Percentiles rank a stretch among this genome's conserved stretches.
These are phyloP conservation scores for Nicotiana otophora DNA, from an alignment of 257 asterid genomes.

Conservation along the genomic window DNA sequence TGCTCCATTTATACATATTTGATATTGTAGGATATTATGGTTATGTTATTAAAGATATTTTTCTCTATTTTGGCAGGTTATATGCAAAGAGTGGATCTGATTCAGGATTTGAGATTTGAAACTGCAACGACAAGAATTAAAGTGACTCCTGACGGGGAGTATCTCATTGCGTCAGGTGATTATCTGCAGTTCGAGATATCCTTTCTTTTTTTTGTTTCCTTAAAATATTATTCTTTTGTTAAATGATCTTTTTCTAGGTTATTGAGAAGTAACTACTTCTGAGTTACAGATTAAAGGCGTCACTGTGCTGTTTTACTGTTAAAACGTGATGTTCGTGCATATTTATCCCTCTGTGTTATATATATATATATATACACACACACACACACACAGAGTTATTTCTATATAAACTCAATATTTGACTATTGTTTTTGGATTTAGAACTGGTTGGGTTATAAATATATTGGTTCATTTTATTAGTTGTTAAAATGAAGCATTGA, in stretches of 20 bases:
- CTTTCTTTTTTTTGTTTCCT: neutral
- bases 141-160: conserved; percentile 83
- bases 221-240: neutral
- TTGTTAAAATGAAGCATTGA: neutral
- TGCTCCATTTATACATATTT: neutral
- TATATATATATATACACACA: neutral
- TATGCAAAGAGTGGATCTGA: conserved; percentile 69
- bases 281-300: neutral
- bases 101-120: conserved; percentile 92
- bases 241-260: neutral
- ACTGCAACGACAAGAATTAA: conserved; percentile 79
- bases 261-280: neutral
- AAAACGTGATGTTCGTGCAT: neutral
- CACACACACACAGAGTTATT: neutral
- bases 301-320: neutral
- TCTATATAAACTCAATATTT: neutral
- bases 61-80: conserved; percentile 43
- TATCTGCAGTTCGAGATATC: neutral
- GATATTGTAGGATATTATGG: neutral
- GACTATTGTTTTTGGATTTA: neutral
- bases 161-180: conserved; percentile 79
- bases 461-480: conserved; percentile 3
- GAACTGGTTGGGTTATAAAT: neutral
- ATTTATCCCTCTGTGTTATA: neutral
- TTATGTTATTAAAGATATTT: neutral